Base-by-base conservation (phyloP, 2,329 filamentous ascomycete species). In the Cryphonectria parasitica region DNA sequence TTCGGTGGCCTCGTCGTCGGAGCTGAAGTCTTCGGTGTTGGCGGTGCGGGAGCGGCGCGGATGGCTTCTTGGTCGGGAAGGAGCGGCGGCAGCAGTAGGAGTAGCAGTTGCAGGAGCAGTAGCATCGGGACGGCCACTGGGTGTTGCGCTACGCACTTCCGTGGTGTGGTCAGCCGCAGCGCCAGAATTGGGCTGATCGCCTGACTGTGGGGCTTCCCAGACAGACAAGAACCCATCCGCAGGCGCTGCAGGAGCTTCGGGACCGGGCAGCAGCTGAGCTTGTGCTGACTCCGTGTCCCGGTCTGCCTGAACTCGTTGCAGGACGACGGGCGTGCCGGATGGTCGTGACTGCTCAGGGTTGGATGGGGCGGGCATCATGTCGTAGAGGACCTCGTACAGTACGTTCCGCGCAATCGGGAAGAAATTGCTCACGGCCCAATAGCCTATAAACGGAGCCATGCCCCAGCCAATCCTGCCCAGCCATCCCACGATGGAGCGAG, bases 1-100 rank as follows among this genome's bases (percentile, higher is more conserved):
- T 19, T 75, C 74, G 52, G 85, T 80, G 22, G 87, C 87, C 64
- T 88, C 87, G 67, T 89, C 87, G 63, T 89, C 88, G 17, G 83
- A 87, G 15, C 80, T 84, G 71, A 86, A 87, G 56, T 88, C 87
- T 39, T 72, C 71, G 7, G 68, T 60, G 34, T 67, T 68, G 19
- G 67, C 67, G n/a, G 43, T 64, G 25, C 66, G 67, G 45, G 66
- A 69, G 39, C 65, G 66, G 22, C 73, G 69, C 17, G 68, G 71
- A 28, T 68, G 67, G 34, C 60, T 68, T 13, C 66, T 65, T 7
- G 68, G 61, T 28, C 70, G 60, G 41, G 65, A 31, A 34, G 58
- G 41, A 28, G 58, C 39, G 17, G 25, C 31, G 25, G 54, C 54
- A 43, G 60, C 41, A 31, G 56, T 25, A 17, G 65, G n/a, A 11